These are phyloP conservation scores for Dissoconium aciculare DNA, from an alignment of 2,329 filamentous ascomycete genomes.

Conservation along the genomic window DNA sequence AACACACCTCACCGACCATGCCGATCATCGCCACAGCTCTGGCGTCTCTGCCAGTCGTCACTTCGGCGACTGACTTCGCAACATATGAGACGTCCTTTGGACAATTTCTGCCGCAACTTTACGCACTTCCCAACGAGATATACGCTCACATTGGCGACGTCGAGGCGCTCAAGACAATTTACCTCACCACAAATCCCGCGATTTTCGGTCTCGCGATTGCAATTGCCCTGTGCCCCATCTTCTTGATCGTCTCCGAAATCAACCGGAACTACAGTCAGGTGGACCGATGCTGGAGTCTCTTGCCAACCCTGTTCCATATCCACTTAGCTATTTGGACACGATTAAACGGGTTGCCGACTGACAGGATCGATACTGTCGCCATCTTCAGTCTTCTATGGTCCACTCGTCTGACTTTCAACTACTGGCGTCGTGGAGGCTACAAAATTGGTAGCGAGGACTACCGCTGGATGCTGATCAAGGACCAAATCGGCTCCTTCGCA, in stretches of 20 bases:
- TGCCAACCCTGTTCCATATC: constrained; percentile 73
- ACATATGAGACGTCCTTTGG: constrained; percentile 60
- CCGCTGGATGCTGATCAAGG: constrained; percentile 67
- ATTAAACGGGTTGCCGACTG: constrained; percentile 53
- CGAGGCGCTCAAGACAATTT: constrained; percentile 53
- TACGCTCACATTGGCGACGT: constrained; percentile 45
- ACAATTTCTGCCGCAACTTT: constrained; percentile 58
- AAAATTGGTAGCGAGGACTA: constrained; percentile 84
- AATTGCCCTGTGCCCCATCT: constrained; percentile 52
- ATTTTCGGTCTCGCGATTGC: constrained; percentile 60
- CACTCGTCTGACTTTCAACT: constrained; percentile 73
- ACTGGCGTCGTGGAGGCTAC: constrained; percentile 92
- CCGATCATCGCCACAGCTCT: neutral
- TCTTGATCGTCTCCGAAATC: constrained; percentile 64
- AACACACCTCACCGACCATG: neutral
- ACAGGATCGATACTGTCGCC: constrained; percentile 57
- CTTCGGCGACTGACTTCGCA: constrained; percentile 56
- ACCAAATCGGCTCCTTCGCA: constrained; percentile 43
- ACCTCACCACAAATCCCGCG: constrained; percentile 73
- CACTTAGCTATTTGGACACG: constrained; percentile 78
- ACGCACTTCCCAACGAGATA: constrained; percentile 29
- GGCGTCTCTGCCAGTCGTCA: constrained; percentile 46
- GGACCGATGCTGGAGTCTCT: constrained; percentile 78
- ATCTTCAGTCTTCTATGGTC: constrained; percentile 58
- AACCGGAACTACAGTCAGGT: constrained; percentile 97